phyloP scores from a whole-genome alignment of 768 basidiomycete species.

The Amanita subjunquillea region DNA sequence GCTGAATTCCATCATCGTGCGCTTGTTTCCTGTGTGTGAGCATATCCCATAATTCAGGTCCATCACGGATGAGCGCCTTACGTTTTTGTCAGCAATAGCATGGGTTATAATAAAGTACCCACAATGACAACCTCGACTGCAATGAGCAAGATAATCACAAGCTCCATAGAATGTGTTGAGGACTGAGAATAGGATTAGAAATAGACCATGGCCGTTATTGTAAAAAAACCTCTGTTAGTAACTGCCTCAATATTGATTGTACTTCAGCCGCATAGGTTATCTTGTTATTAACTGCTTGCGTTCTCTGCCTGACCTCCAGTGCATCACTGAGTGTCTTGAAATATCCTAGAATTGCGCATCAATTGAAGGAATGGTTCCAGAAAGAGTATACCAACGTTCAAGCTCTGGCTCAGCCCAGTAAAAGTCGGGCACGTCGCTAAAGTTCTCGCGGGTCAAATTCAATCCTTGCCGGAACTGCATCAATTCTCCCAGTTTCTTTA shows the following conservation, averaged over 20 bases:
- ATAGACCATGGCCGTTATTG: background rate
- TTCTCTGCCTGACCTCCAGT: conserved; percentile 77
- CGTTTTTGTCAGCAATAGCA: background rate
- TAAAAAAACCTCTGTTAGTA: conserved; percentile 67
- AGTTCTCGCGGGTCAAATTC: conserved; percentile 84
- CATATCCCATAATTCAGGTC: conserved; percentile 67
- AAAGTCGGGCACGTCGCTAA: conserved; percentile 82
- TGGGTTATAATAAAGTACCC: conserved; percentile 16
- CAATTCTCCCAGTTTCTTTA: conserved; percentile 86
- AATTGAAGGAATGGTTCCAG: background rate
- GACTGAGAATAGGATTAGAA: conserved; percentile 38
- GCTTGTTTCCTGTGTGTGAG: conserved; percentile 21
- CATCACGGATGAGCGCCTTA: conserved; percentile 69
- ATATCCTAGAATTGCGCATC: conserved; percentile 35
- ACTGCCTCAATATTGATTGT: conserved; percentile 81
- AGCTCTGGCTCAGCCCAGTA: conserved; percentile 93
- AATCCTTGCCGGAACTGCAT: conserved; percentile 89
- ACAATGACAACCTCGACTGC: conserved; percentile 93
- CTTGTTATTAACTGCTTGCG: conserved; percentile 80
- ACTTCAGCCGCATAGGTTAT: conserved; percentile 86
- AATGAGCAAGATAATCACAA: conserved; percentile 91
- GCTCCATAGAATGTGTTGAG: conserved; percentile 85
- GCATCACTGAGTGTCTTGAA: conserved; percentile 82
- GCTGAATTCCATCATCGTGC: conserved; percentile 9
- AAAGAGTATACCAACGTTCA: conserved; percentile 43